Percentiles rank a stretch among this genome's conserved stretches.
These are phyloP conservation scores for Taphrina flavorubra DNA, from an alignment of 1,139 yeast species.

Conservation along the genomic window DNA sequence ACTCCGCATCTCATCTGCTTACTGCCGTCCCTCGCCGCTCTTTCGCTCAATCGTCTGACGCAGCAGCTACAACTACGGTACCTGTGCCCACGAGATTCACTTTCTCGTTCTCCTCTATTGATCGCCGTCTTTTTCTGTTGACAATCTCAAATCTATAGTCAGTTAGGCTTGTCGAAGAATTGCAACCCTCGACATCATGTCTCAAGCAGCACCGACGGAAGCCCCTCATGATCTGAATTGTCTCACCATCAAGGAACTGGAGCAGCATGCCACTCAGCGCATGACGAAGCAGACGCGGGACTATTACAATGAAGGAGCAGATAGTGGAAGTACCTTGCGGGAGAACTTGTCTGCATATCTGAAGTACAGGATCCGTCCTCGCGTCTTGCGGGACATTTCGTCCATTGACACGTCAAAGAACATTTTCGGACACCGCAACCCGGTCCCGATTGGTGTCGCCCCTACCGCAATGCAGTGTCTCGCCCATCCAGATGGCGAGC, in stretches of 20 bases:
- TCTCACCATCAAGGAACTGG: conserved; percentile 49
- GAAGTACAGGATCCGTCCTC: conserved; percentile 55
- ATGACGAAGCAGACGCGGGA: conserved; percentile 50
- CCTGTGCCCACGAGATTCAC: no score
- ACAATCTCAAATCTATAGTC: no score
- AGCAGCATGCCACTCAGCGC: conserved; percentile 47
- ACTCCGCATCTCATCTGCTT: conserved; percentile 20
- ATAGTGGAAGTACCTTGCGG: conserved; percentile 51
- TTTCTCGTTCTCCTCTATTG: no score
- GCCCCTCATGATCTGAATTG: conserved; percentile 25
- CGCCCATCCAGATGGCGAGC: conserved; percentile 70
- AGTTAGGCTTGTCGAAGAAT: no score
- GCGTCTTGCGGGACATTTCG: conserved; percentile 56
- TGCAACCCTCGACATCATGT: neutral
- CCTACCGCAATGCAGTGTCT: conserved; percentile 65
- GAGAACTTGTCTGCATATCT: conserved; percentile 51
- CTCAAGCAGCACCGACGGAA: conserved; percentile 19
- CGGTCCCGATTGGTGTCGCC: conserved; percentile 63
- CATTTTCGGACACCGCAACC: conserved; percentile 56
- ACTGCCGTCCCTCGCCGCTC: conserved; percentile 12
- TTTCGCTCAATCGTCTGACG: no score
- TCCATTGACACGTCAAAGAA: conserved; percentile 54
- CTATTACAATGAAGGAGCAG: conserved; percentile 54
- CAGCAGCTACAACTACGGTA: no score
- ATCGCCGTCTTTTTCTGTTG: no score